phyloP scores from a whole-genome alignment of 2,329 filamentous ascomycete species.

The Incumbomyces delicatus region DNA sequence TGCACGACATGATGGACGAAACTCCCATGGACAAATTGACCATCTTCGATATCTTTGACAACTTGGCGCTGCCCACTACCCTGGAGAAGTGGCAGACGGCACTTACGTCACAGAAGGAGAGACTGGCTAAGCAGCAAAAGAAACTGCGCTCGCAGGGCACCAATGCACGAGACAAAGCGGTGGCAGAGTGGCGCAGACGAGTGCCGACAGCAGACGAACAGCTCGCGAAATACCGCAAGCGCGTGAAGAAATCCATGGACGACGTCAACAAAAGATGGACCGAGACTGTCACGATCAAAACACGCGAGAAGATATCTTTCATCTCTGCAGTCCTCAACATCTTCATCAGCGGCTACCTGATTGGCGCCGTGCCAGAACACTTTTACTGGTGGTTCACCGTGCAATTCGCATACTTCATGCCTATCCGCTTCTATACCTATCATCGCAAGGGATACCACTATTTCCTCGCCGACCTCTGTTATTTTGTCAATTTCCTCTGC shows the following conservation, averaged over 20 bases:
- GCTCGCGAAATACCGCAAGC: conserved; percentile 77
- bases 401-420: conserved; percentile 92
- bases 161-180: conserved; percentile 75
- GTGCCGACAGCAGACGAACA: conserved; percentile 84
- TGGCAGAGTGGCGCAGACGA: conserved; percentile 83
- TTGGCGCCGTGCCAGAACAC: conserved; percentile 72
- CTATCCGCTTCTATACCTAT: conserved; percentile 85
- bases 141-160: conserved; percentile 56
- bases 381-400: conserved; percentile 90
- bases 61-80: conserved; percentile 77
- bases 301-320: conserved; percentile 90
- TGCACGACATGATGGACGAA: conserved; percentile 84
- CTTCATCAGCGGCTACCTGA: conserved; percentile 88
- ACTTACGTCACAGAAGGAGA: conserved; percentile 72
- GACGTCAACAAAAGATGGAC: conserved; percentile 78
- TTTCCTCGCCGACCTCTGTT: conserved; percentile 93
- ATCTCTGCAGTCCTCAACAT: conserved; percentile 96
- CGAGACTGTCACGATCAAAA: conserved; percentile 75
- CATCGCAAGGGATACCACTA: conserved; percentile 89
- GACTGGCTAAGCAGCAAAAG: conserved; percentile 72
- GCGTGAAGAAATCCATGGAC: conserved; percentile 83
- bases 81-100: conserved; percentile 83
- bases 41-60: conserved; percentile 88
- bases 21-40: conserved; percentile 78
- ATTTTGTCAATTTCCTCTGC: conserved; percentile 88